phyloP scores from a whole-genome alignment of 1,139 yeast species.

The Geotrichum bryndzae region DNA sequence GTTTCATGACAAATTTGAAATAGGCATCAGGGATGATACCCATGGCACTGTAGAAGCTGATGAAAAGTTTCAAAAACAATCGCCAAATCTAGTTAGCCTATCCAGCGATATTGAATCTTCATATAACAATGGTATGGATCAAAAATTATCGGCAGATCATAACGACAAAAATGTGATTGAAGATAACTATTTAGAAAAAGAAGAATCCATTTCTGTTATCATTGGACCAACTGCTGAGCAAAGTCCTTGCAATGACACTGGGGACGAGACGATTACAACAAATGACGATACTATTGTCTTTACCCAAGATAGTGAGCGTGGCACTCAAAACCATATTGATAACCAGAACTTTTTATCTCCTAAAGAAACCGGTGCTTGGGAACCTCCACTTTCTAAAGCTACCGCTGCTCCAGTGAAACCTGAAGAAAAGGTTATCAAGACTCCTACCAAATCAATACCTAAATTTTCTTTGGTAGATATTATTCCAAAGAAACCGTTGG shows the following conservation, averaged over 20 bases:
- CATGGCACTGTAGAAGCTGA: neutral
- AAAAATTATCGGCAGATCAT: neutral
- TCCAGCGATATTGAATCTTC: neutral
- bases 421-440: neutral
- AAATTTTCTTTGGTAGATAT: neutral
- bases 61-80: neutral
- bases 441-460: neutral
- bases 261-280: neutral
- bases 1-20: neutral
- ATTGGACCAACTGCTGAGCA: neutral
- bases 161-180: neutral
- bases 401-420: neutral
- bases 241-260: neutral
- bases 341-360: neutral
- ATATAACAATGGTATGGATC: neutral
- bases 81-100: neutral
- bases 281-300: neutral
- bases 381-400: neutral
- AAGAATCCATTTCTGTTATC: neutral
- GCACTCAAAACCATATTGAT: neutral
- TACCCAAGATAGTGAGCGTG: neutral
- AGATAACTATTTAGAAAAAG: neutral
- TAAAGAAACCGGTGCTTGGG: neutral
- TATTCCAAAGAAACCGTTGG: neutral
- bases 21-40: neutral